Conservation (phyloP, 1,139 yeast species). For the Blastobotrys raffinosifermentans region DNA sequence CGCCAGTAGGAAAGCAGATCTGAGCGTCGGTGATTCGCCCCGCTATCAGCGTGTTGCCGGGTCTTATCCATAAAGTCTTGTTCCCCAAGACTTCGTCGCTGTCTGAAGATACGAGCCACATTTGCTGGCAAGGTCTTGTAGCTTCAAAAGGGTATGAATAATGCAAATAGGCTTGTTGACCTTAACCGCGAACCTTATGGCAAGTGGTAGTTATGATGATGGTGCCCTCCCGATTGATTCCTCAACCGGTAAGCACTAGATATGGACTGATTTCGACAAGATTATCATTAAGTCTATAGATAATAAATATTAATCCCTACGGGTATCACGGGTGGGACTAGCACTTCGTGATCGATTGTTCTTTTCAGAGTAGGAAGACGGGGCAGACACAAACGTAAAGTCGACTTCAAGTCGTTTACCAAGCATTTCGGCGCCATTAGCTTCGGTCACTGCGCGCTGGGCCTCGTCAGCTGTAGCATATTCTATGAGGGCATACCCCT, state of each 20-base stretch:
- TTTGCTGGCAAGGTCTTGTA: background rate
- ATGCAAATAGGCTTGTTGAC: background rate
- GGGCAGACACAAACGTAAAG: slow-evolving; percentile 35
- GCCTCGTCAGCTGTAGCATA: slow-evolving; percentile 35
- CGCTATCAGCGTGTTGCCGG: background rate
- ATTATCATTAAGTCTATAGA: too few species aligned
- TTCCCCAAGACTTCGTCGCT: background rate
- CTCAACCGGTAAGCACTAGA: too few species aligned
- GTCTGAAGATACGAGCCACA: background rate
- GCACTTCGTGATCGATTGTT: too few species aligned
- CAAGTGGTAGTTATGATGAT: too few species aligned
- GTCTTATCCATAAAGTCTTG: background rate
- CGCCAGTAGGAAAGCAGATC: slow-evolving; percentile 1
- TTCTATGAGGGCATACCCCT: slow-evolving; percentile 42
- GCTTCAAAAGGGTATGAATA: background rate
- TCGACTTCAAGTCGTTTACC: slow-evolving; percentile 34
- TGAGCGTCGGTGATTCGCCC: background rate
- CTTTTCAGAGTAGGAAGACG: too few species aligned
- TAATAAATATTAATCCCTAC: too few species aligned
- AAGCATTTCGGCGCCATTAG: slow-evolving; percentile 31
- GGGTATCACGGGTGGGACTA: too few species aligned
- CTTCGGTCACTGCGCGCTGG: slow-evolving; percentile 30
- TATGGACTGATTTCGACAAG: too few species aligned
- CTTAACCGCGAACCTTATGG: background rate
- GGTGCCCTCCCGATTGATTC: too few species aligned